Evolutionary conservation across 495 filamentous ascomycete species (phyloP), one percentile per base, ranked within the genome.

Genomic region (Talaromyces adpressus): DNA sequence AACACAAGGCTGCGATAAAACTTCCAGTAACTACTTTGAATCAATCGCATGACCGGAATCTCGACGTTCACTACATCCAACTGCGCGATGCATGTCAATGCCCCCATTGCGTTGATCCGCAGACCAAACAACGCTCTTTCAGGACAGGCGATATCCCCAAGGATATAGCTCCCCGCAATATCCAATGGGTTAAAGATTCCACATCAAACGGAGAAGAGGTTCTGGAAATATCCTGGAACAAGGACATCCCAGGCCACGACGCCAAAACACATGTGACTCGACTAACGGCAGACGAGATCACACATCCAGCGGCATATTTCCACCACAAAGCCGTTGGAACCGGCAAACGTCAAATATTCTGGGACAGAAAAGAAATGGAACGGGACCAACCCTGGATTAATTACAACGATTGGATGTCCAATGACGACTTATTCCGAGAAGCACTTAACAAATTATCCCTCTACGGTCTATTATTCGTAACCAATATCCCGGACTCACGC

Each of bases 81-180:
- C 82, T 96, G 18, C 89, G 93, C 32, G 93, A 98, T 70, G 68
- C 82, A 45, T 98, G 93, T 72, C 67, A 77, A 41, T 97, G 93
- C 67, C 70, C 79, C 3, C 65, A 23, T 3, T 97, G 93, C 73
- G 81, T 93, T 47, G 86, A 96, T 72, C 82, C 83, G 2, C 83
- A 88, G 61, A 92, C 91, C 0, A 89, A 85, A 61, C 93, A 98
- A 70, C 93, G 93, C 73, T 85, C 82, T 32, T 93, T 93, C 74
- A 81, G 87, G 25, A 89, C 89, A 0, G 77, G 78, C 51, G 89
- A 95, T 45, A 87, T 97, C 29, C 88, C 89, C 0, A 6, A 65
- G 2, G 27, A 77, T 14, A 84, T 91, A 56, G 32, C 63, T 11
- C 72, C 84, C 2, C 60, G 65, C 11, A 58, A 66, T 7, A 67